Evolutionary conservation across 352 stramenopile genomes (phyloP), one percentile per base, ranked within the genome.

Genomic region (Globisporangium canariense): DNA sequence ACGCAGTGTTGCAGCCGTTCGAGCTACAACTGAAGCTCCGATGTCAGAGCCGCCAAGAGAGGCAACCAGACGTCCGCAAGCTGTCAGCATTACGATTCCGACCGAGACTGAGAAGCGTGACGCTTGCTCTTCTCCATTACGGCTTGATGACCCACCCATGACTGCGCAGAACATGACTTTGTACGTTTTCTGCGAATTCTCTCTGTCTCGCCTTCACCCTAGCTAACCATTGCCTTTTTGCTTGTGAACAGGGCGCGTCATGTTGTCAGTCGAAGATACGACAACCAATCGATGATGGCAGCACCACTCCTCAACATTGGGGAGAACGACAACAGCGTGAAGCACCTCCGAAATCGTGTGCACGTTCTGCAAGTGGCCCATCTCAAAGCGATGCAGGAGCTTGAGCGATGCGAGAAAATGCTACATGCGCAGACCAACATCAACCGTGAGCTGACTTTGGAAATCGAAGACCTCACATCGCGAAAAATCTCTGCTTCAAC

Each of bases 381-480:
- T 60, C 71, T 98, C 6, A 92, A 95, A 51, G 75, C 92, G 9
- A 91, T 91, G 60, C 89, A 96, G 58, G 94, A 98, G 60, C 72
- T 97, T 10, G 94, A 98, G 70, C 75, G 93, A 2, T 90, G 90
- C 46, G 94, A 98, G 61, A 90, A 95, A 67, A 98, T 98, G 92
- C 78, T 98, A 11, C 89, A 98, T 43, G 90, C 91, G 2, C 94
- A 98, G 69, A 97, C 86, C n/a, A 93, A 86, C 49, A 98, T 98
- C 69, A 98, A 98, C 64, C 77, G 87, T 14, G 93, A 98, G 65
- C 75, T 98, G 14, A 76, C 93, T 32, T 71, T 93, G 38, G 93
- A 98, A 65, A 88, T 98, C 36, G 89, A 97, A 58, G 88, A 97
- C 55, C 52, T 96, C 3, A 93, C 86, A 3, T 79, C 74, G 7